Evolutionary conservation across 257 asterid species (phyloP), one percentile per base, ranked within the genome.

Genomic region (Solanum bulbocastanum): DNA sequence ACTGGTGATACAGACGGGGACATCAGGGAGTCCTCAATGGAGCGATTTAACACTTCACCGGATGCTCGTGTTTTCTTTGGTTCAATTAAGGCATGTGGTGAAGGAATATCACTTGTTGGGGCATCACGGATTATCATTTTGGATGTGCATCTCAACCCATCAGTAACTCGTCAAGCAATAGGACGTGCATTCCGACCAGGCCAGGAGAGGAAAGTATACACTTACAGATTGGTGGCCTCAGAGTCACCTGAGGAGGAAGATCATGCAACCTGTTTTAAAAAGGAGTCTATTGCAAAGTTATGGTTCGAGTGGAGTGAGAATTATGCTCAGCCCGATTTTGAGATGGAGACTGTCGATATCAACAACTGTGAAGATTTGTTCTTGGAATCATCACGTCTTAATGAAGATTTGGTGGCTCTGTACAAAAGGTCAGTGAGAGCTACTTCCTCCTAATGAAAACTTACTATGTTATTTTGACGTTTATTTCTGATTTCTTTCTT

Each of bases 171-270:
- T 75, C 99, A 97, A 90, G 99, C 98, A 49, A 93, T 97, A n/a
- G 99, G 99, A n/a, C 98, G 99, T 40, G 99, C 99, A 86, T 97
- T 94, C 90, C 91, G 99, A 84, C 99, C 99, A 3, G 99, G 99
- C 40, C 99, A 97, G 91, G 88, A 83, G 88, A 95, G 88, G 92
- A 97, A 97, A 93, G 99, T 97, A 1, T 95, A 92, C 35, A 88
- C 91, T 4, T 96, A 97, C 78, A 94, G 99, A 83, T 76, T 97
- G 93, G 91, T 97, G 23, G 96, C 99, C 13, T 84, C 92, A 69
- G 94, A 88, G 36, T 93, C 99, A 18, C 98, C 99, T 0, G 99
- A 97, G 88, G 94, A 93, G 88, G 97, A 93, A 66, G 99, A 97
- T 89, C 99, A 97, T 36, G 39, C 87, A 15, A 93, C 98, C 23